phyloP scores from a whole-genome alignment of 176 grass and related monocot genomes.

The Elymus sibiricus region DNA sequence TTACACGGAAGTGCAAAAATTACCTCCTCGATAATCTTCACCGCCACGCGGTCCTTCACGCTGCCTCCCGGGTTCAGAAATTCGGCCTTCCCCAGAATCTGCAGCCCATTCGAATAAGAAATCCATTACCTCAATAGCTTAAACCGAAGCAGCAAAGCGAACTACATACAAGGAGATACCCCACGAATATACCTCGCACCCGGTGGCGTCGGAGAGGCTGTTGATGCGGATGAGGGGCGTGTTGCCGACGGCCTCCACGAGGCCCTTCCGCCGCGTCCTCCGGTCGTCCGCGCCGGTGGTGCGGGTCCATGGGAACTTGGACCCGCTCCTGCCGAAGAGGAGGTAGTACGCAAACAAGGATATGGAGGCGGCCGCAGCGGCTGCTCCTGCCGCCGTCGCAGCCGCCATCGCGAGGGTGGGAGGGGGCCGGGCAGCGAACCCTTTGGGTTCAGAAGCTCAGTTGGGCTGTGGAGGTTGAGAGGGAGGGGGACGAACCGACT shows the following conservation, averaged over 20 bases:
- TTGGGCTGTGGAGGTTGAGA: not conserved
- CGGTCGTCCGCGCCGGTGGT: not conserved
- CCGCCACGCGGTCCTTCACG: conserved; percentile 87
- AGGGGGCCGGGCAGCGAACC: not conserved
- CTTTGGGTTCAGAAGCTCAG: conserved; percentile 2
- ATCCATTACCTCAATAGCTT: not conserved
- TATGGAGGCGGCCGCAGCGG: conserved; percentile 54
- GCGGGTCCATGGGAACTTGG: conserved; percentile 15
- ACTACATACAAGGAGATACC: not conserved
- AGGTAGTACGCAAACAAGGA: conserved; percentile 54
- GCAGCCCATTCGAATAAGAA: conserved; percentile 26
- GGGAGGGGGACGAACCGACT: not conserved
- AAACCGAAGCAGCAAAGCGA: not conserved
- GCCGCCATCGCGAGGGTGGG: conserved; percentile 44
- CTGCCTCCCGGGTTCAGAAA: conserved; percentile 96
- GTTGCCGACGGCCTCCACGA: conserved; percentile 72
- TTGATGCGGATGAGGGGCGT: conserved; percentile 95
- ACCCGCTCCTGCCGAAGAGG: conserved; percentile 16
- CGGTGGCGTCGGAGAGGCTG: conserved; percentile 89
- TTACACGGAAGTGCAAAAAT: not conserved
- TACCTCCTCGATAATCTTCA: conserved; percentile 97
- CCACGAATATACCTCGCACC: conserved; percentile 59
- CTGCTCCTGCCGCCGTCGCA: conserved; percentile 38
- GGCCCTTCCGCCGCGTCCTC: conserved; percentile 48
- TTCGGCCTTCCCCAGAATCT: conserved; percentile 98